Percentiles rank a stretch among this genome's conserved stretches.
Evolutionary conservation across 2,329 filamentous ascomycete species (phyloP).

Genomic region (Hirsutella rhossiliensis): DNA sequence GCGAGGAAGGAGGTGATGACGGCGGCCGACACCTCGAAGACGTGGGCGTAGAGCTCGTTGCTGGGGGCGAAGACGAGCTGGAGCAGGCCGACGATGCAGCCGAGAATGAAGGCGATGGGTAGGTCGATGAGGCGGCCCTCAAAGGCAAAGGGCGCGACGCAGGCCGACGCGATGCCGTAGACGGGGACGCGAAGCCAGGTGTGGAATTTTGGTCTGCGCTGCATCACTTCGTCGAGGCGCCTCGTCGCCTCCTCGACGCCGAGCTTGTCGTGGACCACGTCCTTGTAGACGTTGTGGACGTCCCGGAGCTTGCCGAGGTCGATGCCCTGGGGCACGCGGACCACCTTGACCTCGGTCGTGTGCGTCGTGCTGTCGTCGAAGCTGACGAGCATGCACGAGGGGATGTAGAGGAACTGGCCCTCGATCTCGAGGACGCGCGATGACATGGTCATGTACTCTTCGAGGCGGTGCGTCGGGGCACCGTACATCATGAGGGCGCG

Average conservation of each 20-base stretch:
- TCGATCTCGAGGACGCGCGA: constrained; percentile 82
- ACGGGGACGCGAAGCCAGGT: constrained; percentile 48
- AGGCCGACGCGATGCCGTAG: constrained; percentile 65
- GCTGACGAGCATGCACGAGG: constrained; percentile 87
- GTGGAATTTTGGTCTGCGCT: constrained; percentile 31
- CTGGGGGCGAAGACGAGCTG: constrained; percentile 64
- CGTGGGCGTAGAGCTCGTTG: constrained; percentile 55
- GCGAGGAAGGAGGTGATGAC: constrained; percentile 57
- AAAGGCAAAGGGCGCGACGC: constrained; percentile 72
- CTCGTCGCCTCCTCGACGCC: constrained; percentile 57
- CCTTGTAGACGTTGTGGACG: constrained; percentile 67
- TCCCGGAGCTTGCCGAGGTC: constrained; percentile 65
- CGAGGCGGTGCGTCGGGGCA: constrained; percentile 79
- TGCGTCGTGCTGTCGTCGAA: constrained; percentile 67
- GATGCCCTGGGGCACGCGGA: constrained; percentile 55
- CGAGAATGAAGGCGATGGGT: constrained; percentile 64
- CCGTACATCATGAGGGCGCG: constrained; percentile 81
- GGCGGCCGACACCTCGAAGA: constrained; percentile 41
- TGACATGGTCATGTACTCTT: constrained; percentile 87
- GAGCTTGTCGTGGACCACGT: constrained; percentile 68
- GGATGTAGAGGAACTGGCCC: constrained; percentile 80
- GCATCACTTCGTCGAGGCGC: constrained; percentile 44
- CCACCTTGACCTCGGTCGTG: constrained; percentile 69
- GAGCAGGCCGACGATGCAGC: constrained; percentile 59
- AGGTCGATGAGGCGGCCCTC: constrained; percentile 65